A percentile compares a stretch with the other conserved stretches of the same genome.
Evolutionary conservation across 345 rosid genomes (phyloP).

Genomic region (Physaria fendleri): DNA sequence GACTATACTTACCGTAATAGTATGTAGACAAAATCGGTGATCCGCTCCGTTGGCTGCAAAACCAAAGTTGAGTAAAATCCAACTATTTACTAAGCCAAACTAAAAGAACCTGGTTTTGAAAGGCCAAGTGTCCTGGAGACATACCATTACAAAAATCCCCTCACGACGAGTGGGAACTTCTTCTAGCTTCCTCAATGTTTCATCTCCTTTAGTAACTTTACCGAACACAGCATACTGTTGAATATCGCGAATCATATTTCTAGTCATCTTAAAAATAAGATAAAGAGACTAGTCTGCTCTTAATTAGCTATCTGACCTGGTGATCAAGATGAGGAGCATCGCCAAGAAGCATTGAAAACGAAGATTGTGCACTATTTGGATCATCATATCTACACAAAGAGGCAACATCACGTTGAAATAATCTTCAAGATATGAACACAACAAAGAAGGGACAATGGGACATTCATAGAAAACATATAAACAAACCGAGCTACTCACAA

Average conservation of each 20-base stretch:
- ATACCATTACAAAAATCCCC: slow-evolving; percentile 94
- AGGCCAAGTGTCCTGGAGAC: not conserved
- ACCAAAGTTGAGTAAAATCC: not conserved
- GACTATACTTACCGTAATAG: slow-evolving; percentile 36
- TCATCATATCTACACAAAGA: slow-evolving; percentile 48
- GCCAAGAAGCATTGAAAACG: slow-evolving; percentile 93
- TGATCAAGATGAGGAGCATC: slow-evolving; percentile 96
- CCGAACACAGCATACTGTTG: slow-evolving; percentile 94
- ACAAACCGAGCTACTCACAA: not conserved
- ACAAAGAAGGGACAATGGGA: no score
- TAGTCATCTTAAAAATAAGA: slow-evolving; percentile 1
- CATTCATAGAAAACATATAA: not conserved
- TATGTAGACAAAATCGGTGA: slow-evolving; percentile 83
- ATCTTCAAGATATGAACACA: not conserved
- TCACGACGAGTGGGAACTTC: slow-evolving; percentile 83
- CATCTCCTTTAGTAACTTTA: slow-evolving; percentile 83
- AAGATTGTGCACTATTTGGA: slow-evolving; percentile 86
- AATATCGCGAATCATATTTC: slow-evolving; percentile 1
- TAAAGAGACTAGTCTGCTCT: not conserved
- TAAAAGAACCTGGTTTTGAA: not conserved
- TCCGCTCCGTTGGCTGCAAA: slow-evolving; percentile 57
- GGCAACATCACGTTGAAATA: no score
- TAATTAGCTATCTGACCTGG: slow-evolving; percentile 39
- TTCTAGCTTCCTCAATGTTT: no score
- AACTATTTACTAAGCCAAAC: slow-evolving; percentile 1